Evolutionary conservation across 371 early-diverging fungal species (phyloP).

Genomic region (Basidiobolus meristosporus): DNA sequence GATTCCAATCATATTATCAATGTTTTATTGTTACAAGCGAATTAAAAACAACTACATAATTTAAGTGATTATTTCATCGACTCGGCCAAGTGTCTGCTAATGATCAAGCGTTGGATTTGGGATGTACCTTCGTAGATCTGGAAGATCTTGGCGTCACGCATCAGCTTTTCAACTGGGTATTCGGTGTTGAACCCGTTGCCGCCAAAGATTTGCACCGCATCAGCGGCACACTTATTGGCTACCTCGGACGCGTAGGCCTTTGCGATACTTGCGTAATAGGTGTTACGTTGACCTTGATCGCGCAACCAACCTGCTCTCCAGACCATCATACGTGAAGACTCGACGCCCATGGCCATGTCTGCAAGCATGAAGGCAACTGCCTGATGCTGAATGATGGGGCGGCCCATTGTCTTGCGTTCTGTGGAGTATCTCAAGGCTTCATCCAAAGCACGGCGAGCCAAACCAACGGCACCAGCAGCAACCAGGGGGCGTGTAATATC

Average conservation of each 20-base stretch:
- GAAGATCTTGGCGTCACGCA: constrained; percentile 86
- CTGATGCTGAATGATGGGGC: constrained; percentile 76
- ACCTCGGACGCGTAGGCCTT: constrained; percentile 86
- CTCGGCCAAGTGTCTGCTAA: constrained; percentile 57
- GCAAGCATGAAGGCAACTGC: constrained; percentile 91
- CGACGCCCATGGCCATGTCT: constrained; percentile 86
- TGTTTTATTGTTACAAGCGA: no score
- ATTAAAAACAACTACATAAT: no score
- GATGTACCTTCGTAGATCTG: constrained; percentile 93
- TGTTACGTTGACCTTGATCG: constrained; percentile 74
- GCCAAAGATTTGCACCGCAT: constrained; percentile 94
- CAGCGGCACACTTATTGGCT: constrained; percentile 87
- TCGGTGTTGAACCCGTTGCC: constrained; percentile 86
- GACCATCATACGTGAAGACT: constrained; percentile 76
- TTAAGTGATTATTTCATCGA: no score
- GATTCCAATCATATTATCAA: no score
- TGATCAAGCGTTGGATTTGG: constrained; percentile 85
- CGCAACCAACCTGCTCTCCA: constrained; percentile 67
- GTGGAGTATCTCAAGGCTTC: constrained; percentile 78
- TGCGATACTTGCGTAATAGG: constrained; percentile 87
- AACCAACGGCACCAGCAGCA: constrained; percentile 79
- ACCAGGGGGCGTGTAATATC: constrained; percentile 89
- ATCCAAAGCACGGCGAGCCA: constrained; percentile 86
- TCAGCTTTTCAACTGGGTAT: constrained; percentile 80
- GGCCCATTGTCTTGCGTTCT: constrained; percentile 93